Base-by-base conservation (phyloP, 352 stramenopile genomes). In the Phytophthora hibernalis region DNA sequence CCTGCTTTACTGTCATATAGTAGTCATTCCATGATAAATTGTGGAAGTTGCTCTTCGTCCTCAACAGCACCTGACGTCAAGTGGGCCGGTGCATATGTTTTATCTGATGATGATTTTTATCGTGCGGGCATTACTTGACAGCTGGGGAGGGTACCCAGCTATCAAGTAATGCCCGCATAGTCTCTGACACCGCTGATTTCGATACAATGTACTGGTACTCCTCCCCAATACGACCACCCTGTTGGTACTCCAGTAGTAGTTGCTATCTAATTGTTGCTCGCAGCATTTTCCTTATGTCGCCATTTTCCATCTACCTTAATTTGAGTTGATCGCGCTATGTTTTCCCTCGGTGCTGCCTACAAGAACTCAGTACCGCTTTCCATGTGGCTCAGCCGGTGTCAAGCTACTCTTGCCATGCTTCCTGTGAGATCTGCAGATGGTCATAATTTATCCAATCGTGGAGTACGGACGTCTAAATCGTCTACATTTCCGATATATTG, bases 1-100 rank as follows among this genome's bases (percentile, higher is more conserved):
- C 53, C 53, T 5, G 37, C 38, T 11, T 60, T 60, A 21, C 51
- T 60, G 24, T 60, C 53, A 6, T 51, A 15, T 21, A 60, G 5
- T 22, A 60, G 28, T 38, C 53, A 60, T 13, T 40, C 37, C 38
- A 30, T 24, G 21, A 60, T 51, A 20, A 56, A 56, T 15, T 18
- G 31, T 3, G 49, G 49, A 33, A 45, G 35, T 9, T 13, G 4
- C 10, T 12, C 35, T 18, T 42, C 35, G 16, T 42, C 35, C 16
- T n/a, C 35, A 18, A 42, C 35, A 7, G 35, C 13, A 2, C 35
- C 35, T 42, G 35, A 18, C 35, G 16, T 42, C 16, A 42, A 20
- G 35, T 42, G 10, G 16, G 12, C 16, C 10, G 35, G 35, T 18
- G 13, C 35, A 4, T 10, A 20, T 2, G 35, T 42, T 42, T 28